These are phyloP conservation scores for Aphanomyces cochlioides DNA, from an alignment of 352 stramenopile genomes.

Conservation along the genomic window DNA sequence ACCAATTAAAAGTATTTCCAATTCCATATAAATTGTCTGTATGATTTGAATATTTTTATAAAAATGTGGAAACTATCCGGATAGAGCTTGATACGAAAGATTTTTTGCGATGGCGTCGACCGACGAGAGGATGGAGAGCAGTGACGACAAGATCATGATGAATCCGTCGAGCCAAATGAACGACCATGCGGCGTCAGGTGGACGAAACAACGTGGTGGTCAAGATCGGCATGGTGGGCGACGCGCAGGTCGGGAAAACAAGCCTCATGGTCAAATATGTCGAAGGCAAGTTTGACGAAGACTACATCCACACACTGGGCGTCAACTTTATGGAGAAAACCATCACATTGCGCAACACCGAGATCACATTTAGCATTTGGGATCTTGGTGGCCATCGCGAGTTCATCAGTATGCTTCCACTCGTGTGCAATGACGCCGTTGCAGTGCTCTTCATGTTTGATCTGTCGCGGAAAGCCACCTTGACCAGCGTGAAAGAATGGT, in stretches of 20 bases:
- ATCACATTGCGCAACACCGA: constrained; percentile 92
- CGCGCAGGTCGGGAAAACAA: constrained; percentile 93
- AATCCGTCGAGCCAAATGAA: background rate
- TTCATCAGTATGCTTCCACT: constrained; percentile 94
- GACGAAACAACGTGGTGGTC: constrained; percentile 84
- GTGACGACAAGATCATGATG: constrained; percentile 8
- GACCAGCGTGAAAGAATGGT: constrained; percentile 92
- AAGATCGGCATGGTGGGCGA: constrained; percentile 94
- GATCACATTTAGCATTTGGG: constrained; percentile 95
- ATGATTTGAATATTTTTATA: no score
- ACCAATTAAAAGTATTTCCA: no score
- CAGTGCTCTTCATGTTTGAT: constrained; percentile 96
- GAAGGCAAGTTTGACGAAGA: constrained; percentile 95
- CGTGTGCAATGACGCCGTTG: constrained; percentile 92
- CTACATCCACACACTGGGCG: constrained; percentile 94
- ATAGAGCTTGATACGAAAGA: constrained; percentile 11
- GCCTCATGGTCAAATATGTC: constrained; percentile 96
- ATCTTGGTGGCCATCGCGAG: constrained; percentile 89
- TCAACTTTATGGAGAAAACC: constrained; percentile 96
- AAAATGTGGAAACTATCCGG: constrained; percentile 1
- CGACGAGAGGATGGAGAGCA: constrained; percentile 18
- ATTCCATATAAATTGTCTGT: no score
- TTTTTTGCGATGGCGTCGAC: constrained; percentile 9
- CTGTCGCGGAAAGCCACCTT: constrained; percentile 89
- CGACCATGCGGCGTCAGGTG: constrained; percentile 25